Evolutionary conservation across 371 early-diverging fungal genomes (phyloP), one percentile per base, ranked within the genome.

Genomic region (Rhizopus microsporus): DNA sequence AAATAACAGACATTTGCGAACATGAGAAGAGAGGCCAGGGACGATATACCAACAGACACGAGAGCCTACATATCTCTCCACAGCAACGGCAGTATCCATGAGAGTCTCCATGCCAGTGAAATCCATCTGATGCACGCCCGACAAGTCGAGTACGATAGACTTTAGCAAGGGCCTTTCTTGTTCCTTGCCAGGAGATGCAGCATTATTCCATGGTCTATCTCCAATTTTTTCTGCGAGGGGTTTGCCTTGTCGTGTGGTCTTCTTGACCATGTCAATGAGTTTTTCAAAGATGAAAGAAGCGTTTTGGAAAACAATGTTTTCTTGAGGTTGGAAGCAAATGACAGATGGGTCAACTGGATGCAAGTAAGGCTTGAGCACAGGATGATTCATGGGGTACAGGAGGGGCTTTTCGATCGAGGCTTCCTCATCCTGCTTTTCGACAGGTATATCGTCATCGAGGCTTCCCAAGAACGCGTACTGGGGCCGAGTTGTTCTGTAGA

Each of bases 141-240:
- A 77, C 49, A 95, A 80, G 65, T 93, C 93, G n/a, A 95, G 73
- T 16, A 95, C 68, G 17, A 95, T 62, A 0, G 93, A 88, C 5
- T 83, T 76, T 10, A 92, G 69, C 7, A 71, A 56, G 2, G 90
- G 89, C 23, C 68, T 59, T 29, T 67, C 46, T 0, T 46, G n/a
- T 4, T 63, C 58, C 47, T 68, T 72, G 23, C 68, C 59, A 46
- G 39, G 34, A 29, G 73, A 65, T 7, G 31, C 31, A 10, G 51
- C 51, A 23, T 48, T 48, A 32, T 78, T 83, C 83, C 81, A 81
- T 5, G 78, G 69, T 7, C 79, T 69, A 56, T 78, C 78, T 1
- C 78, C 82, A 3, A 71, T 51, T 10, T 60, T 64, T 12, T 65
- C 59, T 2, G 74, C 44, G 29, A 63, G 54, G 0, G 62, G 60